Evolutionary conservation across 352 stramenopile genomes (phyloP).

Genomic region (Aphanomyces stellatus): DNA sequence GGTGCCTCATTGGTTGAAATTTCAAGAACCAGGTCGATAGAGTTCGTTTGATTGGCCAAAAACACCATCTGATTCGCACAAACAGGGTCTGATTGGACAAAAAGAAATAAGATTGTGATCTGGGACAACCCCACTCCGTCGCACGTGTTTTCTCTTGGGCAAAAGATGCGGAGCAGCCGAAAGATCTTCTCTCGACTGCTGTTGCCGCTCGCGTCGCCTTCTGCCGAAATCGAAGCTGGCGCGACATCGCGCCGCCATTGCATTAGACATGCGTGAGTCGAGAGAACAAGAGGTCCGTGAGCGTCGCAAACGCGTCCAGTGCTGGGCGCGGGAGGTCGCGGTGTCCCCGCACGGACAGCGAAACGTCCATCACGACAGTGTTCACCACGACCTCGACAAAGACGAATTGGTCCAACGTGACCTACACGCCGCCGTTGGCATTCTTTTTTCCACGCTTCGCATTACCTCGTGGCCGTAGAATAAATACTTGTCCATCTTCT

Average conservation of each 20-base stretch:
- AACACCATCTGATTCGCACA: neutral
- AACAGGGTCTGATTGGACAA: neutral
- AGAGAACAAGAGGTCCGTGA: neutral
- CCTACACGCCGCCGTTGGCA: neutral
- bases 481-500: constrained; percentile 62
- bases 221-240: too few species aligned
- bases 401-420: neutral
- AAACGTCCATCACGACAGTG: neutral
- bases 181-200: too few species aligned
- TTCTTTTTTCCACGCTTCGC: neutral
- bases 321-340: neutral
- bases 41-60: constrained; percentile 7
- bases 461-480: constrained; percentile 37
- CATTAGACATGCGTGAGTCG: neutral
- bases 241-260: too few species aligned
- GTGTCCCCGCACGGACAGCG: neutral
- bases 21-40: neutral
- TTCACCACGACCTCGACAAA: neutral
- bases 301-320: neutral
- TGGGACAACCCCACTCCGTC: too few species aligned
- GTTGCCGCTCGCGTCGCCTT: too few species aligned
- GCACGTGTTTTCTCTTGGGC: neutral
- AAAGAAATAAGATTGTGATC: too few species aligned
- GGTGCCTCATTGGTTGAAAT: too few species aligned
- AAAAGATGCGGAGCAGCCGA: too few species aligned